Percentiles rank a stretch among this genome's conserved stretches.
Conservation (phyloP, 805 yeast genomes). For the Jamesozyma rosinii region DNA sequence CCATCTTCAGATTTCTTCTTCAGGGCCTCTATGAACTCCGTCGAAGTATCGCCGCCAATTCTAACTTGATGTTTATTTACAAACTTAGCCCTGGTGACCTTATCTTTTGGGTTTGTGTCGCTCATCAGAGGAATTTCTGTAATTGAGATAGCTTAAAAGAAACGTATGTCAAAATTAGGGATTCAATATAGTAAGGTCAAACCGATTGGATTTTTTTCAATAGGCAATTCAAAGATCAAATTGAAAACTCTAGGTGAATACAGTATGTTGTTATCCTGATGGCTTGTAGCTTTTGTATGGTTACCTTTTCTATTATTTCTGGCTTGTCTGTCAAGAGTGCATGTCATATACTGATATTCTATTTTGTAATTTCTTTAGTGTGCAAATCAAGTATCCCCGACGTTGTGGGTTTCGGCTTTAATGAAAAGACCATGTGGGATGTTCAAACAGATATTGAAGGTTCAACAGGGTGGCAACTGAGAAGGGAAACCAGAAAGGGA, state of each 20-base stretch:
- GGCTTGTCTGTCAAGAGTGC: no score
- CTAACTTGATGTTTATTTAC: slow-evolving; percentile 18
- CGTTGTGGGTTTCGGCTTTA: neutral
- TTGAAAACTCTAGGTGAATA: no score
- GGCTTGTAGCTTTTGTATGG: no score
- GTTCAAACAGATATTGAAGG: no score
- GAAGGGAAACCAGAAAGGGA: neutral
- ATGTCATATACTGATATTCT: no score
- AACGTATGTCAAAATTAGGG: neutral
- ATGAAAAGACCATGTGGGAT: no score
- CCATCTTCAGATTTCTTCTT: slow-evolving; percentile 2
- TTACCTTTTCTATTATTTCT: no score
- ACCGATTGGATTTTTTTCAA: no score
- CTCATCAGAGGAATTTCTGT: slow-evolving; percentile 8
- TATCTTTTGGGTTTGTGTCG: slow-evolving; percentile 11
- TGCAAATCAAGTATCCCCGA: neutral
- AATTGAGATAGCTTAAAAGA: neutral
- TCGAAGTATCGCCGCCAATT: slow-evolving; percentile 25
- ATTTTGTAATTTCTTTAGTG: no score
- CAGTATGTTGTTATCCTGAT: no score
- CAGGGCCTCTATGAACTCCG: slow-evolving; percentile 13
- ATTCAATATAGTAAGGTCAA: neutral
- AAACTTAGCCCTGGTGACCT: slow-evolving; percentile 24
- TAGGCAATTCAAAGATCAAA: no score
- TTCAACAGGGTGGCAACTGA: no score